Evolutionary conservation across 1,284 basidiomycete genomes (phyloP).

Genomic region (Albatrellus sp.): DNA sequence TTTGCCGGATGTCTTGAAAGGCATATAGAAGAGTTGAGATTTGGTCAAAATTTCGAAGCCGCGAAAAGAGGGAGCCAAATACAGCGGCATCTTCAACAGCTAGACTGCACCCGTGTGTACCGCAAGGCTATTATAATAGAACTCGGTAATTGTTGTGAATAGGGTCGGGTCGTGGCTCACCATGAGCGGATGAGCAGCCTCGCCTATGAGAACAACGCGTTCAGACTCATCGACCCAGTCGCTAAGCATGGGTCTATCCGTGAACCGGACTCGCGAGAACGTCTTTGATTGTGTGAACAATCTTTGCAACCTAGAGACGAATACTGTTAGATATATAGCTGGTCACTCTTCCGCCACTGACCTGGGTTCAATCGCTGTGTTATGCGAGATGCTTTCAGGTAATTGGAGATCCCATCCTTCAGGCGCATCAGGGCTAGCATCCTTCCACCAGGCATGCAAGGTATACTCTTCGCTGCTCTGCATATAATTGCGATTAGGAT

Average conservation of each 20-base stretch:
- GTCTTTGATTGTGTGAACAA: neutral
- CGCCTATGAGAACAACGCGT: constrained; percentile 2
- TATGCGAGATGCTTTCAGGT: neutral
- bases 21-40: constrained; percentile 14
- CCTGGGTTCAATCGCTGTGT: neutral
- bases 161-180: neutral
- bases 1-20: constrained; percentile 17
- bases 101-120: constrained; percentile 14
- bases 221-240: constrained; percentile 4
- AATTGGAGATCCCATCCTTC: constrained; percentile 2
- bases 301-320: neutral
- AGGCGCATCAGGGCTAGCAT: neutral
- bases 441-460: neutral
- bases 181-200: constrained; percentile 3
- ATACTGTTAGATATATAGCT: no score
- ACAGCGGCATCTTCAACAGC: constrained; percentile 19
- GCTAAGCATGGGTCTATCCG: neutral
- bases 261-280: neutral
- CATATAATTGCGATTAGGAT: neutral
- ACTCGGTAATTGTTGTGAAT: neutral
- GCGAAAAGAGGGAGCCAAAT: constrained; percentile 16
- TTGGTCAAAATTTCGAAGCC: constrained; percentile 10
- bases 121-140: constrained; percentile 13
- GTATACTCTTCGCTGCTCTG: neutral
- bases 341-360: neutral